A percentile compares a stretch with the other conserved stretches of the same genome.
Conservation (phyloP, 176 grass and related monocot genomes). For the Echinochloa phyllopogon region DNA sequence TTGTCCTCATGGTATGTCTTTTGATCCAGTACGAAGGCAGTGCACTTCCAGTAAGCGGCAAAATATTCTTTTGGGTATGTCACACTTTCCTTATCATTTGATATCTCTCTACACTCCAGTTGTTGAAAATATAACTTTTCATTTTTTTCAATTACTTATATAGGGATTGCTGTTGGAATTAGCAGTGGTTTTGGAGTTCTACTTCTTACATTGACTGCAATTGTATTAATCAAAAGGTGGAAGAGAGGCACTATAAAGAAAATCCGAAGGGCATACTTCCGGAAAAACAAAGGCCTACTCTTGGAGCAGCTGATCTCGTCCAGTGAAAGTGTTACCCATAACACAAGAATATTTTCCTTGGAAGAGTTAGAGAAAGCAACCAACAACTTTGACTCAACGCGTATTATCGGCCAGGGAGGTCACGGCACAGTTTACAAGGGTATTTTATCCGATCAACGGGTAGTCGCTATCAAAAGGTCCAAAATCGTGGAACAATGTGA, state of each 20-base stretch:
- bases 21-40: conserved; percentile 44
- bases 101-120: neutral
- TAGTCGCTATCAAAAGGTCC: conserved; percentile 64
- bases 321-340: conserved; percentile 38
- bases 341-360: conserved; percentile 56
- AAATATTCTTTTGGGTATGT: conserved; percentile 39
- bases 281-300: conserved; percentile 45
- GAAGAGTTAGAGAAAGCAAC: conserved; percentile 65
- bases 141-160: conserved; percentile 25
- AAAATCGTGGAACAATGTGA: conserved; percentile 56
- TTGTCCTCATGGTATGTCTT: neutral
- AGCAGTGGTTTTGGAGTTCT: conserved; percentile 47
- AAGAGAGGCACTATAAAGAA: conserved; percentile 38
- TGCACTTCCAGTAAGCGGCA: conserved; percentile 35
- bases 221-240: conserved; percentile 22
- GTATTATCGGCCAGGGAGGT: conserved; percentile 54
- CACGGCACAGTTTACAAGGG: conserved; percentile 66
- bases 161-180: conserved; percentile 42
- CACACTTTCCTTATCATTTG: neutral
- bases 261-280: conserved; percentile 42
- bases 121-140: conserved; percentile 17
- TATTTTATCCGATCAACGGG: conserved; percentile 40
- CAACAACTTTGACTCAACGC: conserved; percentile 43
- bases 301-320: conserved; percentile 41
- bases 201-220: conserved; percentile 23